These are phyloP conservation scores for Exophiala viscosa DNA, from an alignment of 2,329 filamentous ascomycete genomes.

Conservation along the genomic window DNA sequence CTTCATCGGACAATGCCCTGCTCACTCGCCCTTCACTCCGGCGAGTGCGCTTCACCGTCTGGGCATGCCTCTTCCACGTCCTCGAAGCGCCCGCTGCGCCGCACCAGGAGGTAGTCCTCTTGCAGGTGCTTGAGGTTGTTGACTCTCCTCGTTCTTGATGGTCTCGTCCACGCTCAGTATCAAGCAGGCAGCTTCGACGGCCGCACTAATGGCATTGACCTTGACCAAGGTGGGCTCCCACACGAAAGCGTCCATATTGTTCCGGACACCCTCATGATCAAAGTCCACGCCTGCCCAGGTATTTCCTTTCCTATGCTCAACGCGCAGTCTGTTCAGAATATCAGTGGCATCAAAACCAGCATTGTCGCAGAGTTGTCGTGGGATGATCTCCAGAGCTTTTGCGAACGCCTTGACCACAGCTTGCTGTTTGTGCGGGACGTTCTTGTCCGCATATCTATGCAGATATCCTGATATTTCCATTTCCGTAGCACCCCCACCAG, in stretches of 20 bases:
- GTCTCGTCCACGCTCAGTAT: constrained; percentile 97
- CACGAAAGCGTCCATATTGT: constrained; percentile 94
- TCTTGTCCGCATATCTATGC: constrained; percentile 86
- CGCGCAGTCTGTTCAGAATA: constrained; percentile 91
- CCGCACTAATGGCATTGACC: constrained; percentile 93
- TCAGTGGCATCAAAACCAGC: constrained; percentile 97
- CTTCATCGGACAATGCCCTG: background rate
- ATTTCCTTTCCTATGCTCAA: constrained; percentile 91
- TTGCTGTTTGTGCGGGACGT: constrained; percentile 92
- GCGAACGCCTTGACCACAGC: constrained; percentile 96
- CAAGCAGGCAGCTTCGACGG: constrained; percentile 90
- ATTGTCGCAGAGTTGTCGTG: constrained; percentile 95
- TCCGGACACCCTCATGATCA: constrained; percentile 79
- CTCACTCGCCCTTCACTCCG: background rate
- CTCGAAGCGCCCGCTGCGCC: constrained; percentile 81
- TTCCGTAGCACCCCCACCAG: constrained; percentile 88
- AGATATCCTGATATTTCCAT: constrained; percentile 97
- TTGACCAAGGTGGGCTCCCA: constrained; percentile 97
- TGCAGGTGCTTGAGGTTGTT: constrained; percentile 73
- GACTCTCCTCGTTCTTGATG: constrained; percentile 94
- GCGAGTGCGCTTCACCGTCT: constrained; percentile 55
- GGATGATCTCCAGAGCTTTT: constrained; percentile 94
- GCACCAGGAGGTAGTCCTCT: constrained; percentile 73
- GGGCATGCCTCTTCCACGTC: constrained; percentile 84
- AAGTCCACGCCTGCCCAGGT: constrained; percentile 97